These are phyloP conservation scores for Neurospora africana DNA, from an alignment of 495 filamentous ascomycete species.

Conservation along the genomic window DNA sequence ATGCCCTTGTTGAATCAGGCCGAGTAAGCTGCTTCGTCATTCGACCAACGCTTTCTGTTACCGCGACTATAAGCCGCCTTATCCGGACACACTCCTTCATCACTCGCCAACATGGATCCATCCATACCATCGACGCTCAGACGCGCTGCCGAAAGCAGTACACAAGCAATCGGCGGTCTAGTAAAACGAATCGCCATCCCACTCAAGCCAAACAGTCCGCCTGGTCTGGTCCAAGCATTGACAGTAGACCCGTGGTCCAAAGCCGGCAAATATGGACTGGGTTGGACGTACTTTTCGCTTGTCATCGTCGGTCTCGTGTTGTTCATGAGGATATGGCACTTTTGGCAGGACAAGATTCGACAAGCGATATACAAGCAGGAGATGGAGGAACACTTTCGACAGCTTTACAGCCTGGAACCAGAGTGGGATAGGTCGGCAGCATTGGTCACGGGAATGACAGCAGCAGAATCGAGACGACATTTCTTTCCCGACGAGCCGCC, in stretches of 20 bases:
- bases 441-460: conserved; percentile 53
- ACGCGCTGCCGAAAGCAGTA: conserved; percentile 12
- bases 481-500: conserved; percentile 55
- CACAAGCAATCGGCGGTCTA: conserved; percentile 32
- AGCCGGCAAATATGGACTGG: conserved; percentile 79
- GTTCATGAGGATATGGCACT: conserved; percentile 64
- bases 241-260: conserved; percentile 68
- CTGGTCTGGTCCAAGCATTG: conserved; percentile 59
- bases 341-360: conserved; percentile 79
- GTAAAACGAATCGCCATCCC: conserved; percentile 67
- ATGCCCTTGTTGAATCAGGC: conserved; percentile 7
- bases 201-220: conserved; percentile 55
- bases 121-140: conserved; percentile 11
- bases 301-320: conserved; percentile 54
- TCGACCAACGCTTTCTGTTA: background rate
- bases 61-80: background rate
- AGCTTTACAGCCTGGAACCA: conserved; percentile 43
- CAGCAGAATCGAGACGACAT: conserved; percentile 39
- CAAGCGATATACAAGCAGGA: conserved; percentile 74
- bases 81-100: background rate
- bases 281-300: conserved; percentile 77
- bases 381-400: conserved; percentile 44
- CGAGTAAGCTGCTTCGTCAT: background rate
- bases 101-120: conserved; percentile 19
- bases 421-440: conserved; percentile 58